These are phyloP conservation scores for Candida tammaniensis DNA, from an alignment of 805 yeast genomes.

Conservation along the genomic window DNA sequence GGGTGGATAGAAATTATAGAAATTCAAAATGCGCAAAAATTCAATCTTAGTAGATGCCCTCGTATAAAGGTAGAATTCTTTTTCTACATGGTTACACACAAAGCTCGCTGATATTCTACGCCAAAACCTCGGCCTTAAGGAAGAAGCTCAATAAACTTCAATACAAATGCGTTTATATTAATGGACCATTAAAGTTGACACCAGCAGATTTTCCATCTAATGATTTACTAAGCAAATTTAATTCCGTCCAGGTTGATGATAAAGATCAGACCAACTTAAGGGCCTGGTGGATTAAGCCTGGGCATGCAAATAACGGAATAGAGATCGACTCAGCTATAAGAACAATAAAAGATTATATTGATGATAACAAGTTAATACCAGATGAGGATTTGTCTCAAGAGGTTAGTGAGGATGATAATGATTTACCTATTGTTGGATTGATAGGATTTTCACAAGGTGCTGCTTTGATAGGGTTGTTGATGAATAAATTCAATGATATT, in stretches of 20 bases:
- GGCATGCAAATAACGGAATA: conserved; percentile 37
- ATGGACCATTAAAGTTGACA: conserved; percentile 69
- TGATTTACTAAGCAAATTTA: conserved; percentile 51
- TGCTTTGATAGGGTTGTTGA: conserved; percentile 71
- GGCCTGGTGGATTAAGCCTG: conserved; percentile 77
- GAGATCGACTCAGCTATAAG: conserved; percentile 52
- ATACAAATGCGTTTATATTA: conserved; percentile 70
- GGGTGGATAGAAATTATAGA: background rate
- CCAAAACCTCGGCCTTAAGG: conserved; percentile 85
- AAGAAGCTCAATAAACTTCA: conserved; percentile 67
- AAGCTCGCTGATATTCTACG: conserved; percentile 77
- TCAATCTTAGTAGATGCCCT: conserved; percentile 1
- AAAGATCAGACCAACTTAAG: conserved; percentile 36
- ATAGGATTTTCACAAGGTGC: conserved; percentile 96
- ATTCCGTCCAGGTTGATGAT: conserved; percentile 33
- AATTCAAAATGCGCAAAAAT: background rate
- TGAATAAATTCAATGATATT: conserved; percentile 55
- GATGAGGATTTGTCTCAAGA: conserved; percentile 26
- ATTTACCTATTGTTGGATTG: conserved; percentile 75
- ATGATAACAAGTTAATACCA: conserved; percentile 49
- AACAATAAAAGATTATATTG: conserved; percentile 47
- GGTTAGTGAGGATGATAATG: conserved; percentile 15
- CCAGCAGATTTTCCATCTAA: conserved; percentile 75
- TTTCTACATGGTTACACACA: conserved; percentile 92
- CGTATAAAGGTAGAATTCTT: conserved; percentile 49